These are phyloP conservation scores for Leptographium flavum DNA, from an alignment of 2,329 filamentous ascomycete species.

Conservation along the genomic window DNA sequence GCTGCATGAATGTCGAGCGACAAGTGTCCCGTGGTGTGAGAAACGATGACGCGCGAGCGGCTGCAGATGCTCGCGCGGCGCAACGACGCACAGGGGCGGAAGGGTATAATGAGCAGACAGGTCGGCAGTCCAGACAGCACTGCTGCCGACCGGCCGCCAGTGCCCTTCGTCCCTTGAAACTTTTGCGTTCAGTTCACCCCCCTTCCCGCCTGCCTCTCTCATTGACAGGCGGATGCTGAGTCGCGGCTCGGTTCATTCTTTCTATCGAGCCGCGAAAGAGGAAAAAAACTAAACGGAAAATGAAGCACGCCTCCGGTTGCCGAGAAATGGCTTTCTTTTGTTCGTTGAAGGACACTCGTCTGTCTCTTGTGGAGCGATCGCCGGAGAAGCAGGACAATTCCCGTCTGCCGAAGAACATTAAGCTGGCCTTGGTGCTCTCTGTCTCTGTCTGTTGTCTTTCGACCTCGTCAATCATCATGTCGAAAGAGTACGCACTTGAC, in stretches of 20 bases:
- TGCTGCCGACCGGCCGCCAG: no score
- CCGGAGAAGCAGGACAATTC: background rate
- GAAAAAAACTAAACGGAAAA: background rate
- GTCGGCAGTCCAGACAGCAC: no score
- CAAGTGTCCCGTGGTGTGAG: background rate
- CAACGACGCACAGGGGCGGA: background rate
- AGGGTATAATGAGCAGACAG: no score
- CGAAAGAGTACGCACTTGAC: no score
- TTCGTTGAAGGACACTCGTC: background rate
- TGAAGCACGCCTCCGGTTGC: background rate
- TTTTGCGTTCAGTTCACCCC: no score
- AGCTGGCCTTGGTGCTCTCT: constrained; percentile 4
- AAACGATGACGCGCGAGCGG: background rate
- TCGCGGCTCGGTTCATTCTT: constrained; percentile 5
- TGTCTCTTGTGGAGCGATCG: background rate
- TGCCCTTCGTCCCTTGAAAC: no score
- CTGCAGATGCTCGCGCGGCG: no score
- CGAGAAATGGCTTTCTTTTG: background rate
- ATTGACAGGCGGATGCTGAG: background rate
- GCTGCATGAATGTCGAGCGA: constrained; percentile 17
- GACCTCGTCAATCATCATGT: background rate
- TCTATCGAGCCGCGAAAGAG: constrained; percentile 3
- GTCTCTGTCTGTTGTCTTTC: background rate
- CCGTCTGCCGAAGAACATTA: constrained; percentile 1
- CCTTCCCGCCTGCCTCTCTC: background rate